phyloP scores from a whole-genome alignment of 805 yeast genomes.

The Crinitomyces ghanaensis region DNA sequence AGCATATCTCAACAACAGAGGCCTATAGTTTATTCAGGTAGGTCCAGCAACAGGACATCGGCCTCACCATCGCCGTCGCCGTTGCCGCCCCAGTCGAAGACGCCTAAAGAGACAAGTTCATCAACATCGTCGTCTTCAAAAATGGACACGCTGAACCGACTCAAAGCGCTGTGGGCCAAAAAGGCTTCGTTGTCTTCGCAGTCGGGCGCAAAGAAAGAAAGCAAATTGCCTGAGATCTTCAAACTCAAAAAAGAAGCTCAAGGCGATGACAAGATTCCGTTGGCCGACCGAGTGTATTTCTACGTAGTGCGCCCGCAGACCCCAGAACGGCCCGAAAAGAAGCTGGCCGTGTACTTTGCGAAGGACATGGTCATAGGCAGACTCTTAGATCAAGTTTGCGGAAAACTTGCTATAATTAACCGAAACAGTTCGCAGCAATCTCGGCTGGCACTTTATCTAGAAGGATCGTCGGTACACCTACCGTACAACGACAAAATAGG shows the following conservation, averaged over 20 bases:
- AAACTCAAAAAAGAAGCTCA: conserved; percentile 25
- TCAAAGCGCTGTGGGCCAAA: conserved; percentile 11
- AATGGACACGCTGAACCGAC: conserved; percentile 7
- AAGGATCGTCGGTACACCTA: conserved; percentile 5
- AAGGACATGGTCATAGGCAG: conserved; percentile 16
- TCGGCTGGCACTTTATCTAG: conserved; percentile 10
- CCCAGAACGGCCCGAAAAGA: conserved; percentile 16
- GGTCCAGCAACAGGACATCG: not conserved
- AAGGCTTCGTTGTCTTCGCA: conserved; percentile 5
- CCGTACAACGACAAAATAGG: conserved; percentile 10
- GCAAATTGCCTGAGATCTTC: conserved; percentile 7
- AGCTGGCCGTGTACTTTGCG: conserved; percentile 17
- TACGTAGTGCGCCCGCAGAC: conserved; percentile 18
- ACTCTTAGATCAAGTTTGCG: conserved; percentile 19
- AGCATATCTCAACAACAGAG: conserved; percentile 3
- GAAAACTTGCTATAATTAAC: conserved; percentile 14
- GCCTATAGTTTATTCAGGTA: conserved; percentile 2
- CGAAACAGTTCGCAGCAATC: conserved; percentile 10
- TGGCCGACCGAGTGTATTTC: conserved; percentile 25
- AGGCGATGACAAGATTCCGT: conserved; percentile 27
- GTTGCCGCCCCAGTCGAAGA: conserved; percentile 3
- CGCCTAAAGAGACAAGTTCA: not conserved
- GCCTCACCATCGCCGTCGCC: not conserved
- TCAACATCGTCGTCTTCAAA: conserved; percentile 3
- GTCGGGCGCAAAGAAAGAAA: conserved; percentile 2